Evolutionary conservation across 1,284 basidiomycete species (phyloP).

Genomic region (Sanghuangporus weigelae): DNA sequence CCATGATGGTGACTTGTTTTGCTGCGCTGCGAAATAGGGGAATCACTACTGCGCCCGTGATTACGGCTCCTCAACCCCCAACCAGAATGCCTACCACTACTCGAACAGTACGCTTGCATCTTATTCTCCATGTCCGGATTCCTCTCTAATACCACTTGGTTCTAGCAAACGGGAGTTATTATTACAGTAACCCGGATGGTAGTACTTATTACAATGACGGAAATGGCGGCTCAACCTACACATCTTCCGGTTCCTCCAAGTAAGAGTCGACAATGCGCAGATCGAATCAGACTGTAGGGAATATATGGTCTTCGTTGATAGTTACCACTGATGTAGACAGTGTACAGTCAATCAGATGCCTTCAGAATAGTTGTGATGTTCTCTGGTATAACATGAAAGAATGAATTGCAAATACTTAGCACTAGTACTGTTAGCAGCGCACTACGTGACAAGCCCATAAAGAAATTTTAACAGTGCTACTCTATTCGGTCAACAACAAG

Average conservation of each 20-base stretch:
- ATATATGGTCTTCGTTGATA: no score
- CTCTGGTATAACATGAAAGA: no score
- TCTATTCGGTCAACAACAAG: no score
- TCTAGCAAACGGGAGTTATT: conserved; percentile 17
- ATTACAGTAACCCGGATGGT: conserved; percentile 22
- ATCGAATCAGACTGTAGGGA: no score
- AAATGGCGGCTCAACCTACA: conserved; percentile 18
- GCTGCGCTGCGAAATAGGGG: conserved; percentile 1
- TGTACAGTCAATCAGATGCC: no score
- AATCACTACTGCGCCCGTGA: conserved; percentile 19
- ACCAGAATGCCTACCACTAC: conserved; percentile 17
- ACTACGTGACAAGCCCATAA: no score
- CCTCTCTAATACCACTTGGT: not conserved
- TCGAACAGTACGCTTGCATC: conserved; percentile 6
- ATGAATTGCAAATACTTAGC: no score
- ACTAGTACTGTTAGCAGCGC: no score
- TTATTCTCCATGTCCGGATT: not conserved
- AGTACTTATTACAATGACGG: conserved; percentile 21
- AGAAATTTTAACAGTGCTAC: no score
- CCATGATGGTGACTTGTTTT: no score
- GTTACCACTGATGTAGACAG: no score
- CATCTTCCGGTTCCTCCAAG: not conserved
- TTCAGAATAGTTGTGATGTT: no score
- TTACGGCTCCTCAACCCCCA: conserved; percentile 15
- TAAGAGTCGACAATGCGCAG: not conserved